Evolutionary conservation across 2,329 filamentous ascomycete species (phyloP), one percentile per base, ranked within the genome.

Genomic region (Epicoccum sorghinum): DNA sequence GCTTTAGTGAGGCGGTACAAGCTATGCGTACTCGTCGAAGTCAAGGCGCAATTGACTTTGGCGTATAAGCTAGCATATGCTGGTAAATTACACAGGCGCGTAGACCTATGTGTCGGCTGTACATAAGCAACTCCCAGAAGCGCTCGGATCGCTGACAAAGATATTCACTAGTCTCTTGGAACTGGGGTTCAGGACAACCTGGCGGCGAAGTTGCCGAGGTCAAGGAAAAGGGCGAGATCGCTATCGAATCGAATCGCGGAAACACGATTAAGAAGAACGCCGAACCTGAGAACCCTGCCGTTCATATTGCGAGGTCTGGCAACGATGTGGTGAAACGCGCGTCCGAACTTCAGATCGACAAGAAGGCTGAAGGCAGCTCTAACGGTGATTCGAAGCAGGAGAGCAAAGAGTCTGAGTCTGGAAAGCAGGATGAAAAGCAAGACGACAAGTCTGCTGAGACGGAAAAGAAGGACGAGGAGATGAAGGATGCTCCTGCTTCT

Each of bases 241-340:
- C 82, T 44, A 84, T 88, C 64, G 79, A 83, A 64, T 84, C 84
- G 38, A 82, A 87, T 66, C 77, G 77, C 45, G 85, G 86, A 62
- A 89, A 88, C 70, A 84, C 81, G 25, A 82, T 88, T 70, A 85
- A 83, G 74, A 86, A 85, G 75, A 85, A 84, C 35, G 86, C 83
- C 45, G 80, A 83, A 24, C 79, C 82, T 25, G 79, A 79, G 18
- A 84, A 88, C 59, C 86, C 85, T 3, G 86, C 85, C 29, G 82
- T 88, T 5, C 81, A 82, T 59, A 74, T 88, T 62, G 78, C 79
- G 62, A 79, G 84, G 40, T 76, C 79, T 12, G 85, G 86, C 42
- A 86, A 88, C 63, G 85, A 88, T 68, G 85, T 87, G 18, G 84
- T 87, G 47, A 87, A 88, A 76, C 79, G 79, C 58, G 83, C 85